These are phyloP conservation scores for Beauveria sp. DNA, from an alignment of 2,329 filamentous ascomycete species.

Conservation along the genomic window DNA sequence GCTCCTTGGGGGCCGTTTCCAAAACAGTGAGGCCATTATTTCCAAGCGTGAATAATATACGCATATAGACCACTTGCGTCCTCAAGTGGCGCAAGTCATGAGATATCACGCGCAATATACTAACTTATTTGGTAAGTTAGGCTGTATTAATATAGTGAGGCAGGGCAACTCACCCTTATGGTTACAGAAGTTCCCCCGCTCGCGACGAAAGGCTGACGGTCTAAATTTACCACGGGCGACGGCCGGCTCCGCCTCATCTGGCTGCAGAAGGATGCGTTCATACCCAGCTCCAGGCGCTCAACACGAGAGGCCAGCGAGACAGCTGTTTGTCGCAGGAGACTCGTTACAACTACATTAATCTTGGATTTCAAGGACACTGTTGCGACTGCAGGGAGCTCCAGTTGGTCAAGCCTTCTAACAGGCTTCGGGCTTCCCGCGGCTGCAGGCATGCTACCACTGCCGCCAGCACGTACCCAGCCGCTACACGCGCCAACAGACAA, in stretches of 20 bases:
- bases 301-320: background rate
- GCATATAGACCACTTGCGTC: background rate
- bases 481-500: too few relatives aligned
- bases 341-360: background rate
- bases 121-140: too few relatives aligned
- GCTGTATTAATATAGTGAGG: background rate
- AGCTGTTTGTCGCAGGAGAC: background rate
- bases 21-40: background rate
- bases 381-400: too few relatives aligned
- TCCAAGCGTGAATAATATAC: too few relatives aligned
- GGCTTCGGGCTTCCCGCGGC: too few relatives aligned
- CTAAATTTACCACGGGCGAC: background rate
- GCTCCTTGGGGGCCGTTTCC: too few relatives aligned
- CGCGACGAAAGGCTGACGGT: background rate
- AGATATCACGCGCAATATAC: background rate
- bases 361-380: background rate
- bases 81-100: background rate
- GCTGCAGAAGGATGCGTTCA: background rate
- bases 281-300: background rate
- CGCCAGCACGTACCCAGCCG: too few relatives aligned
- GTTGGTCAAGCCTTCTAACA: too few relatives aligned
- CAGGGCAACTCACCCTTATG: background rate
- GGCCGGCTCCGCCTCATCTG: background rate
- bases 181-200: background rate
- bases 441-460: too few relatives aligned